Base-by-base conservation (phyloP, 768 basidiomycete genomes). In the Mycena galericulata region DNA sequence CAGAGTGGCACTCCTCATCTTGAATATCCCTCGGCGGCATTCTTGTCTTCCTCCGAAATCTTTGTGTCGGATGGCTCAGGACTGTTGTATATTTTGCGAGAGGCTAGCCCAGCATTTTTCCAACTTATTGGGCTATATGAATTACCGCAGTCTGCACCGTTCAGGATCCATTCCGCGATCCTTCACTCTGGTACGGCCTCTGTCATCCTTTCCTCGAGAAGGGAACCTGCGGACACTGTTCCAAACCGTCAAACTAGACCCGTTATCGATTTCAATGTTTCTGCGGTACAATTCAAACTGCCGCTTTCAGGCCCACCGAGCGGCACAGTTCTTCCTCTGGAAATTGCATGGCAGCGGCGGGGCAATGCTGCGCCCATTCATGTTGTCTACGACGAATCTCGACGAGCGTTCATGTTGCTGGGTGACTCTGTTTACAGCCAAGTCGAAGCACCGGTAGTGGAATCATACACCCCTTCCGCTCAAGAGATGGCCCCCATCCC, bases 11-110 rank as follows among this genome's bases (percentile, higher is more conserved):
- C 78, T 1, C 76, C 80, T 22, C 89, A 90, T 71, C 82, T 79
- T 46, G 94, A 96, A 79, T 96, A 96, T 76, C 92, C 94, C 1
- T 93, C 92, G 1, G 86, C 86, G 30, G 81, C 82, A 8, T 90
- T 92, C 72, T 74, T 92, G 41, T 82, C 86, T 57, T 70, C 85
- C 4, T 77, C 80, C 1, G 77, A 84, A 12, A 80, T 87, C 41
- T 80, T 93, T 40, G 83, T 91, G 56, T 83, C 92, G 22, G 93
- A 96, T 73, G 94, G 94, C 11, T 79, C 82, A 70, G 92, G 93
- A n/a, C 74, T 81, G 20, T 77, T 95, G 32, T 92, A 93, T 68
- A 80, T 89, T 17, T 79, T 95, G 47, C 81, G 80, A 30, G 74
- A 90, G 29, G 77, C 80, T 27, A 74, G 80, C 18, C 64, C 73